Percentiles rank a stretch among this genome's conserved stretches.
phyloP scores from a whole-genome alignment of 805 yeast species.

The Kodamaea leandrae region DNA sequence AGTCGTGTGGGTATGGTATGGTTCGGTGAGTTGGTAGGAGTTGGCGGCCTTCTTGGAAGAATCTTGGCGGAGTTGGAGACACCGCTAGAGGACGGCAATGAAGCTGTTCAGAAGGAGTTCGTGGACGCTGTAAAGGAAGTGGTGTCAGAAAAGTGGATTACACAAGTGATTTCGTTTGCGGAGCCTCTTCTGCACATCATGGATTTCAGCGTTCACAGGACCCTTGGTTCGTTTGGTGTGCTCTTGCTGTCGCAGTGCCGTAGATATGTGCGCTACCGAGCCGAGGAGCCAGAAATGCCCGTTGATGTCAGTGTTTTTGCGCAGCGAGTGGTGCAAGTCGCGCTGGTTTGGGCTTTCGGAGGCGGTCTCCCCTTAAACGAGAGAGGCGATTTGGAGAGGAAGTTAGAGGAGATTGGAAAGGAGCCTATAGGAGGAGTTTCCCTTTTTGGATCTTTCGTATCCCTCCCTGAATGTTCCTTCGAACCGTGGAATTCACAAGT shows the following conservation, averaged over 20 bases:
- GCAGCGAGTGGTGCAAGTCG: conserved; percentile 31
- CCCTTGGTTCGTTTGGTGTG: conserved; percentile 38
- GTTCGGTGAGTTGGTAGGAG: conserved; percentile 44
- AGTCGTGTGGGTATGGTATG: conserved; percentile 90
- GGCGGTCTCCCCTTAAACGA: conserved; percentile 50
- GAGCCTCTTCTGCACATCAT: conserved; percentile 46
- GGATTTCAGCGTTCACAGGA: conserved; percentile 41
- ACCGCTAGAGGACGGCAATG: not conserved
- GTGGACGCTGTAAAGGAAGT: conserved; percentile 3
- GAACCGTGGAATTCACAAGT: conserved; percentile 38
- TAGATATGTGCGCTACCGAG: conserved; percentile 13
- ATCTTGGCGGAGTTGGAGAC: conserved; percentile 18
- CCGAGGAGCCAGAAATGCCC: conserved; percentile 11
- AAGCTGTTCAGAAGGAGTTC: not conserved
- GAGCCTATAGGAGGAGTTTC: conserved; percentile 32
- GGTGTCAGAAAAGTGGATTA: not conserved
- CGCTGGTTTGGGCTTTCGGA: conserved; percentile 61
- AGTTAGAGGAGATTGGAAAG: conserved; percentile 24
- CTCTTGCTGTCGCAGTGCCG: conserved; percentile 38
- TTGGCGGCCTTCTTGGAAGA: conserved; percentile 16
- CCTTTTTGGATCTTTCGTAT: not conserved
- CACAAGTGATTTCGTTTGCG: conserved; percentile 18
- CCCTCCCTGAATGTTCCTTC: conserved; percentile 48
- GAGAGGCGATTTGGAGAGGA: conserved; percentile 36
- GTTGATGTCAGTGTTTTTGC: conserved; percentile 28